Evolutionary conservation across 306 rosid species (phyloP).

Genomic region (Lathyrus sativus): DNA sequence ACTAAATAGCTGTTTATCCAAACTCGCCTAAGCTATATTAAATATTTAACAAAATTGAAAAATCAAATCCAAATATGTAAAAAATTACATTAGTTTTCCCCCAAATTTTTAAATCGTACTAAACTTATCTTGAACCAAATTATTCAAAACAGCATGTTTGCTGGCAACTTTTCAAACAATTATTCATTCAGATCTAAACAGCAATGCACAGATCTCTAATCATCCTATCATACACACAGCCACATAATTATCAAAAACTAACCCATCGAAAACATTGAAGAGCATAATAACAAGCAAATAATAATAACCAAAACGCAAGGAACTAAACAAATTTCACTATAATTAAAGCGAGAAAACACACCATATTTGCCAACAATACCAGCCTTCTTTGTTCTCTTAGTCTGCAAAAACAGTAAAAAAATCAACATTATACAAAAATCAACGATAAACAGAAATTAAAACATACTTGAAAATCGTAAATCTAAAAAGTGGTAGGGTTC

Average conservation of each 20-base stretch:
- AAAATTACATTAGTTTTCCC: neutral
- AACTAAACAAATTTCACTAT: neutral
- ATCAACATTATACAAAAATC: neutral
- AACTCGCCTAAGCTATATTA: no score
- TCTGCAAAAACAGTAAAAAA: constrained; percentile 45
- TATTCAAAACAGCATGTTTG: neutral
- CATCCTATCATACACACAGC: neutral
- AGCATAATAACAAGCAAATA: neutral
- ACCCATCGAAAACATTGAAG: constrained; percentile 1
- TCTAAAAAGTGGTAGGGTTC: neutral
- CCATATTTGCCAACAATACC: constrained; percentile 92
- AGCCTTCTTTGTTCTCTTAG: constrained; percentile 96
- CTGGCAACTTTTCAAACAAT: neutral
- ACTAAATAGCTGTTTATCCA: no score
- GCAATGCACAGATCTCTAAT: neutral
- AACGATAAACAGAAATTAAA: neutral
- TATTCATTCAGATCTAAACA: neutral
- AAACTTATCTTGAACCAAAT: neutral
- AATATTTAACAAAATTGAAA: no score
- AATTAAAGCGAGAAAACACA: constrained; percentile 19
- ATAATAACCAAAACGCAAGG: neutral
- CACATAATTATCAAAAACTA: no score
- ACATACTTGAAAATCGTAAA: neutral
- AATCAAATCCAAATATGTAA: neutral
- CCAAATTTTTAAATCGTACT: neutral